phyloP scores from a whole-genome alignment of 108 stramenopile genomes.

The Aurantiochytrium sp. region DNA sequence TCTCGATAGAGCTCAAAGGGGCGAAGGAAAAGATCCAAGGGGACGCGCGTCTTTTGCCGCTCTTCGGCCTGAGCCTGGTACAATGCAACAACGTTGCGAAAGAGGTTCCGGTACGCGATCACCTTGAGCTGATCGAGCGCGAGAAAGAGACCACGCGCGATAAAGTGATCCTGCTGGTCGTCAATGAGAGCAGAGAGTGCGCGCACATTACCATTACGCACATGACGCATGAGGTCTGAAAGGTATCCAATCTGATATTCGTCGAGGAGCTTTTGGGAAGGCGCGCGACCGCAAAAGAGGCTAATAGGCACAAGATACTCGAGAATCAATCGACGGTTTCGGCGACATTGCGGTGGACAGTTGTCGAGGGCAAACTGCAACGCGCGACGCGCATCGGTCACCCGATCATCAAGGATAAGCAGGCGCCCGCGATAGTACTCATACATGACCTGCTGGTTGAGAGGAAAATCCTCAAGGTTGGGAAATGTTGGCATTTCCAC shows the following conservation, averaged over 20 bases:
- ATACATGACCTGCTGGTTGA: constrained; percentile 81
- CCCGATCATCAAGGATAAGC: constrained; percentile 87
- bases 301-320: constrained; percentile 82
- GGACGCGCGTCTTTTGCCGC: constrained; percentile 54
- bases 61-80: constrained; percentile 26
- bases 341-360: constrained; percentile 57
- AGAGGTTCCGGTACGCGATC: constrained; percentile 85
- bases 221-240: constrained; percentile 61
- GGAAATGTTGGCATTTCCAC: constrained; percentile 28
- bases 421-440: constrained; percentile 74
- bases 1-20: constrained; percentile 69
- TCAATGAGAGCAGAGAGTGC: constrained; percentile 70
- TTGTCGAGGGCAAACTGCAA: constrained; percentile 73
- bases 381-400: constrained; percentile 70
- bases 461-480: background rate
- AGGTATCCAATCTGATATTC: constrained; percentile 74
- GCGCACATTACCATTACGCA: constrained; percentile 73
- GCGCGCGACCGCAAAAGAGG: constrained; percentile 69
- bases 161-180: constrained; percentile 54
- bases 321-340: constrained; percentile 75
- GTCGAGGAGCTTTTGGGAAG: constrained; percentile 54
- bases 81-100: constrained; percentile 70
- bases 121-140: constrained; percentile 84
- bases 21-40: constrained; percentile 53
- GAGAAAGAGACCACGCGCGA: constrained; percentile 75